A percentile compares a stretch with the other conserved stretches of the same genome.
Evolutionary conservation across 2,329 filamentous ascomycete species (phyloP).

Genomic region (Diaporthe citriasiana): DNA sequence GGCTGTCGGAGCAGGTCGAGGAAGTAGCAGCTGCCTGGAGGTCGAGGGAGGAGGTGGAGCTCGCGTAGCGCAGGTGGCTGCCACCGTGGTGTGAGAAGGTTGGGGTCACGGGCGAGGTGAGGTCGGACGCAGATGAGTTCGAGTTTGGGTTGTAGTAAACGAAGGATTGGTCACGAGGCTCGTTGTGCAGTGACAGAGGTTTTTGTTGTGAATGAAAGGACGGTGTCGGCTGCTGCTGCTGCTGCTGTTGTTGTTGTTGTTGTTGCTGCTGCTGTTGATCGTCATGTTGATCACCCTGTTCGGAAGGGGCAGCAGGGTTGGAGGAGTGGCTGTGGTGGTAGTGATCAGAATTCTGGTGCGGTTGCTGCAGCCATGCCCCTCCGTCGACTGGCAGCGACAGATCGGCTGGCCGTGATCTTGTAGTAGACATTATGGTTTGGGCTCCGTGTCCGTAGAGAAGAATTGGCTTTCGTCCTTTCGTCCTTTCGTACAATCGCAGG

Average conservation of each 20-base stretch:
- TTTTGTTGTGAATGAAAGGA: background rate
- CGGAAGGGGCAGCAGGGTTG: background rate
- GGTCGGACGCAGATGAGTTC: constrained; percentile 74
- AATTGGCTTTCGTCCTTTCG: background rate
- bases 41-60: constrained; percentile 84
- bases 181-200: background rate
- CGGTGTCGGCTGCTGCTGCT: background rate
- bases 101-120: constrained; percentile 78
- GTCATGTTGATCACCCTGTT: constrained; percentile 12
- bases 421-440: constrained; percentile 33
- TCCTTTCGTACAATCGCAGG: too few relatives aligned
- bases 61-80: constrained; percentile 71
- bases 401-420: constrained; percentile 29
- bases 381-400: constrained; percentile 29
- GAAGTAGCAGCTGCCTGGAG: constrained; percentile 60
- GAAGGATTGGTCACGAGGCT: constrained; percentile 35
- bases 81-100: constrained; percentile 71
- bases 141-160: constrained; percentile 60
- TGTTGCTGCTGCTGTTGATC: constrained; percentile 5
- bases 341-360: constrained; percentile 8
- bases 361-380: constrained; percentile 32
- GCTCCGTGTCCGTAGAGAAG: background rate
- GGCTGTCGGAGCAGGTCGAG: constrained; percentile 60
- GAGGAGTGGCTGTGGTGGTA: background rate
- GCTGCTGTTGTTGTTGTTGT: background rate